Evolutionary conservation across 495 filamentous ascomycete genomes (phyloP).

Genomic region (Penicillium bovifimosum): DNA sequence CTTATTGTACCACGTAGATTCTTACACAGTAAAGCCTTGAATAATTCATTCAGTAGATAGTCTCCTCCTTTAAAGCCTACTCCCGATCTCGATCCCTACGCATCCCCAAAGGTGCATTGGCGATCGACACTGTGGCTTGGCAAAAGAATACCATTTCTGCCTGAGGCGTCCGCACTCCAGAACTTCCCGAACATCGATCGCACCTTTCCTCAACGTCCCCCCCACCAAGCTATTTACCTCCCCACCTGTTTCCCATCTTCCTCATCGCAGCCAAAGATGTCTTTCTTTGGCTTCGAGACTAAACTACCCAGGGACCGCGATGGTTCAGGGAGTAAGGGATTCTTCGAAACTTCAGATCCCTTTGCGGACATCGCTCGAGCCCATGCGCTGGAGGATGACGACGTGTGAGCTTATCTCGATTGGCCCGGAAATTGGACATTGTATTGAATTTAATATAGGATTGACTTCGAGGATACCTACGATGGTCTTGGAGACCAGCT

Average conservation of each 20-base stretch:
- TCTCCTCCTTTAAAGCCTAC: not conserved
- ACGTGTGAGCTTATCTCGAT: constrained; percentile 56
- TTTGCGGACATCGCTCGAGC: constrained; percentile 73
- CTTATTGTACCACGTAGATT: not conserved
- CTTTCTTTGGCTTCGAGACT: constrained; percentile 84
- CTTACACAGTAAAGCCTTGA: not conserved
- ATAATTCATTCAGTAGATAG: too few relatives aligned
- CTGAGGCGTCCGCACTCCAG: constrained; percentile 12
- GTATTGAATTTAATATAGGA: constrained; percentile 32
- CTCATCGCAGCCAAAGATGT: constrained; percentile 42
- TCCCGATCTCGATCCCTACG: not conserved
- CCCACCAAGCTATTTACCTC: constrained; percentile 6
- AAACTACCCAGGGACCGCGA: constrained; percentile 55
- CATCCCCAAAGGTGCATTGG: not conserved
- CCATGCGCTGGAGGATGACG: constrained; percentile 53
- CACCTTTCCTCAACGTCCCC: constrained; percentile 15
- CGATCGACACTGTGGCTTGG: constrained; percentile 11
- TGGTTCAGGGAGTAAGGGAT: constrained; percentile 59
- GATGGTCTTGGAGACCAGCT: constrained; percentile 91
- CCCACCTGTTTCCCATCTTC: constrained; percentile 7
- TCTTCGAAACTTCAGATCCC: constrained; percentile 79
- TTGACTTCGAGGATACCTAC: constrained; percentile 98
- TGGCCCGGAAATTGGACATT: not conserved
- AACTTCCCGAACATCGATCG: constrained; percentile 6
- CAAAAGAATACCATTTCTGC: not conserved